Evolutionary conservation across 164 flowering plant species (phyloP).

Genomic region (Nymphaea colorata): DNA sequence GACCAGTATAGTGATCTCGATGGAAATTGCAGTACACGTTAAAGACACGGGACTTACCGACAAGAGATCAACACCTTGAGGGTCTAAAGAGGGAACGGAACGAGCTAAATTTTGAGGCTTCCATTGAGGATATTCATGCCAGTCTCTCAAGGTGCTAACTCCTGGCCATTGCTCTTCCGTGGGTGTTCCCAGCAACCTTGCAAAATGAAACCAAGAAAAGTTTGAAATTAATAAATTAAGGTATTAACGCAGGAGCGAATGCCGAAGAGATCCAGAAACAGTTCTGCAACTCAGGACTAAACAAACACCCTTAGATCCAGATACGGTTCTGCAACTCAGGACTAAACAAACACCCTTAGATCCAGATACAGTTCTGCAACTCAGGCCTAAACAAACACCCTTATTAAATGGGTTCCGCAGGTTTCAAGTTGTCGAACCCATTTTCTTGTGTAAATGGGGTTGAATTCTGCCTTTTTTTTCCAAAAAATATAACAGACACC

Average conservation of each 20-base stretch:
- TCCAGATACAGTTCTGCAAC: too few species aligned
- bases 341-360: too few species aligned
- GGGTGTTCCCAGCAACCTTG: constrained; percentile 88
- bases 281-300: too few species aligned
- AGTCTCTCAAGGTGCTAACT: constrained; percentile 65
- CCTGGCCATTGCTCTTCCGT: constrained; percentile 96
- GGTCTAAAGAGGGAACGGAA: constrained; percentile 63
- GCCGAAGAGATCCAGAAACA: too few species aligned
- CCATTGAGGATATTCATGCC: constrained; percentile 98
- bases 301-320: too few species aligned
- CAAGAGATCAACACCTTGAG: constrained; percentile 84
- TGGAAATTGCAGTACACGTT: neutral
- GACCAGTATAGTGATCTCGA: neutral
- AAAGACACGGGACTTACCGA: constrained; percentile 28
- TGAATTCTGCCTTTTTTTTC: too few species aligned
- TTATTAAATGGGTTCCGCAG: too few species aligned
- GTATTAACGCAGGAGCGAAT: neutral
- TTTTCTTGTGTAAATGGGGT: too few species aligned
- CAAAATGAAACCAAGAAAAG: neutral
- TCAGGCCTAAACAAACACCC: too few species aligned
- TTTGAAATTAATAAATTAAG: neutral
- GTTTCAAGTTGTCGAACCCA: too few species aligned
- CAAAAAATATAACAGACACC: too few species aligned
- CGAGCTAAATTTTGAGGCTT: constrained; percentile 75
- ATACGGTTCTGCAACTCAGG: too few species aligned